A percentile compares a stretch with the other conserved stretches of the same genome.
phyloP scores from a whole-genome alignment of 2,329 filamentous ascomycete species.

The Colletotrichum incanum region DNA sequence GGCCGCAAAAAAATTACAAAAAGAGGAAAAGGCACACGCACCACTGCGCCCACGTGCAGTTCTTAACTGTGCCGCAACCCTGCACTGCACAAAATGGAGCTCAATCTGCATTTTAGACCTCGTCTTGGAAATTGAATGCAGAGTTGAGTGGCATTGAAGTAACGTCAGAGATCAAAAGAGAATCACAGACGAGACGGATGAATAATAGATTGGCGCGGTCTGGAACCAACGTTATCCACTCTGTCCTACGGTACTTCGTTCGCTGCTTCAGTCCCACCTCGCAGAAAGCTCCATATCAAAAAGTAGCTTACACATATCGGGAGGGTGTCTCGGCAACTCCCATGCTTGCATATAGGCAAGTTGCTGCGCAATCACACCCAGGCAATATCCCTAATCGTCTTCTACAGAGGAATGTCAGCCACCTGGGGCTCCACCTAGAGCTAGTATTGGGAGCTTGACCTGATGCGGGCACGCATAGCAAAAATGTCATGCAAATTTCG shows the following conservation, averaged over 20 bases:
- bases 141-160: background rate
- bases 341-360: background rate
- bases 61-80: background rate
- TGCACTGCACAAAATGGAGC: background rate
- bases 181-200: background rate
- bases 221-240: background rate
- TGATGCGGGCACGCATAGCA: background rate
- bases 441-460: conserved; percentile 6
- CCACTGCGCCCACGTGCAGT: background rate
- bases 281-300: background rate
- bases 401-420: background rate
- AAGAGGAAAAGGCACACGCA: background rate
- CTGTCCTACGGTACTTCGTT: too few relatives aligned
- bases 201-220: background rate
- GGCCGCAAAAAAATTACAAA: background rate
- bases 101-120: background rate
- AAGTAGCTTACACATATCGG: background rate
- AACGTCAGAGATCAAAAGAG: background rate
- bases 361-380: background rate
- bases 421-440: background rate
- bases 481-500: conserved; percentile 3
- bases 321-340: conserved; percentile 12
- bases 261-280: background rate
- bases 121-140: background rate
- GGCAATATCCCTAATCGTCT: too few relatives aligned